A percentile compares a stretch with the other conserved stretches of the same genome.
These are phyloP conservation scores for Niebla homalea DNA, from an alignment of 495 filamentous ascomycete genomes.

Conservation along the genomic window DNA sequence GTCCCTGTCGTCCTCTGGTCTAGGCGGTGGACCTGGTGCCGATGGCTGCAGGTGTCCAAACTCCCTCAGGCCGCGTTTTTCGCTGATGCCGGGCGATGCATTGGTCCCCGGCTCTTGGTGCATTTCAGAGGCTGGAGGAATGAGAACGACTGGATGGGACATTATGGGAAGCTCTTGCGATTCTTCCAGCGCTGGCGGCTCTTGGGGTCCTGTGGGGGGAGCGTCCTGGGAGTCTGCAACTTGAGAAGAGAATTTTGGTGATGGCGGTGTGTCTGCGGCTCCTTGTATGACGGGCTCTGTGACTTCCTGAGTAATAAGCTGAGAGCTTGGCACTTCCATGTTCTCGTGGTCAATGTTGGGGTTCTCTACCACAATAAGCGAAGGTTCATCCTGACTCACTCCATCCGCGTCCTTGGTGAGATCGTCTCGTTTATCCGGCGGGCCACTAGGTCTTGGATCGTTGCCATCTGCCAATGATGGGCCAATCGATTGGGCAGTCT, in stretches of 20 bases:
- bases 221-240: conserved; percentile 1
- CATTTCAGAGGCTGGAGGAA: too few species aligned
- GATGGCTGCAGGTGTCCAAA: too few species aligned
- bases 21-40: too few species aligned
- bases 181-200: too few species aligned
- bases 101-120: too few species aligned
- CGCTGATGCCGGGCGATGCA: too few species aligned
- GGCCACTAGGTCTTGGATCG: neutral
- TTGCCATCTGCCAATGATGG: neutral
- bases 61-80: too few species aligned
- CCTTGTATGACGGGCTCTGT: too few species aligned
- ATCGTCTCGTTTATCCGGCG: neutral
- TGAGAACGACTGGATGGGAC: too few species aligned
- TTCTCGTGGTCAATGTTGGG: neutral
- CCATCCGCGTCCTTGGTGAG: neutral
- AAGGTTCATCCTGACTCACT: neutral
- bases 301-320: neutral
- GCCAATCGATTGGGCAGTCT: neutral
- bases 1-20: too few species aligned
- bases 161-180: too few species aligned
- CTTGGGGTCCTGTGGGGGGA: too few species aligned
- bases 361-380: neutral
- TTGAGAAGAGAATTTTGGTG: neutral
- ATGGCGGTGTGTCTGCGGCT: neutral
- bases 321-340: neutral